Conservation (phyloP, 345 rosid species). For the Hibiscus mutabilis region DNA sequence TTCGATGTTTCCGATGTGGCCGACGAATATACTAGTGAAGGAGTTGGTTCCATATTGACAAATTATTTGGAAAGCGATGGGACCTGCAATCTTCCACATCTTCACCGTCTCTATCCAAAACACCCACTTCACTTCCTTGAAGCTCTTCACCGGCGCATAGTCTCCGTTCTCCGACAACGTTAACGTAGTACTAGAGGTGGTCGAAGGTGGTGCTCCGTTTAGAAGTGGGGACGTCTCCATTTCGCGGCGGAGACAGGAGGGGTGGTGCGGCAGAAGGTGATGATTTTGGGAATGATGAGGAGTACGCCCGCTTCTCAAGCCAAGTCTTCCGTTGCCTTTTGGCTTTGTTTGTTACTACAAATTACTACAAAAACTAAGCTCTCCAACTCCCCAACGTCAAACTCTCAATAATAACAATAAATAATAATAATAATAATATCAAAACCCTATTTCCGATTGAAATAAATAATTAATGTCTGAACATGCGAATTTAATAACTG, state of each 20-base stretch:
- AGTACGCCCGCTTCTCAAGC: not conserved
- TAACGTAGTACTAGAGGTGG: not conserved
- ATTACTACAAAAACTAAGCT: not conserved
- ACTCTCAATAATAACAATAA: no score
- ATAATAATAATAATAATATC: not conserved
- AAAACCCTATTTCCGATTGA: not conserved
- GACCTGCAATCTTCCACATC: slow-evolving; percentile 45
- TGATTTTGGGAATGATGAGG: not conserved
- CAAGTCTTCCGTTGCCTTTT: not conserved
- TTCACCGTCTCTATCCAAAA: slow-evolving; percentile 40
- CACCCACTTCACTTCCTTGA: slow-evolving; percentile 24
- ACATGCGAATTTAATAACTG: no score
- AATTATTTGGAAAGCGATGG: slow-evolving; percentile 29
- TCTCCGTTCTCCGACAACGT: slow-evolving; percentile 22
- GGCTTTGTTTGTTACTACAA: slow-evolving; percentile 6
- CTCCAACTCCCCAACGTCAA: not conserved
- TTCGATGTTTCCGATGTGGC: slow-evolving; percentile 43
- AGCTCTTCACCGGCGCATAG: slow-evolving; percentile 26
- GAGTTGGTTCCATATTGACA: slow-evolving; percentile 40
- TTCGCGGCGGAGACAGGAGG: not conserved
- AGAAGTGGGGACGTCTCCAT: slow-evolving; percentile 5
- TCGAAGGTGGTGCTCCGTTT: not conserved
- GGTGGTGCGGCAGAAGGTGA: not conserved
- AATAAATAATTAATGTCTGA: not conserved
- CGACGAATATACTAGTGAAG: slow-evolving; percentile 37